A percentile compares a stretch with the other conserved stretches of the same genome.
phyloP scores from a whole-genome alignment of 371 early-diverging fungal species.

The Zychaea mexicana region DNA sequence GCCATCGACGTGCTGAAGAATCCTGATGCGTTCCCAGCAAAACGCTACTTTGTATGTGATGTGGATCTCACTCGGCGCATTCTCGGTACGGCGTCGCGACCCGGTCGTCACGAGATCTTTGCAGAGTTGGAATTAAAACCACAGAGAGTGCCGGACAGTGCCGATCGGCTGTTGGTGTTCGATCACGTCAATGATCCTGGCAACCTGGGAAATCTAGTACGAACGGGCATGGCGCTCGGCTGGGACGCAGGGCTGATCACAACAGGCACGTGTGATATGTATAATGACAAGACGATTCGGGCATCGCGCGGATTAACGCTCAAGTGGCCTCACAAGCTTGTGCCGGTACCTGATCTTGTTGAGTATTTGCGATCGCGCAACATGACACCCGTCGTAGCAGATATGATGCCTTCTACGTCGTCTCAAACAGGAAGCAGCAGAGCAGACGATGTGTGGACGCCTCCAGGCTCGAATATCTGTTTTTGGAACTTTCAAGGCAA shows the following conservation, averaged over 20 bases:
- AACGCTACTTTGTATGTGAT: slow-evolving; percentile 34
- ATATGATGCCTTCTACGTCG: slow-evolving; percentile 48
- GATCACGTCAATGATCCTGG: slow-evolving; percentile 61
- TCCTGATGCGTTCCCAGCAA: slow-evolving; percentile 36
- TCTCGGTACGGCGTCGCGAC: slow-evolving; percentile 52
- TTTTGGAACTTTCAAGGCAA: slow-evolving; percentile 40
- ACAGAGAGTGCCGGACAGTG: slow-evolving; percentile 8
- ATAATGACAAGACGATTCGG: slow-evolving; percentile 56
- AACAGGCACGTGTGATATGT: slow-evolving; percentile 53
- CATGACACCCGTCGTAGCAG: slow-evolving; percentile 57
- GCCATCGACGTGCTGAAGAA: slow-evolving; percentile 30
- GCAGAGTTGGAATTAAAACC: slow-evolving; percentile 38
- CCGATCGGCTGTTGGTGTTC: slow-evolving; percentile 45
- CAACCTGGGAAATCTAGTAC: slow-evolving; percentile 54
- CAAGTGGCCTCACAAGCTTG: slow-evolving; percentile 39
- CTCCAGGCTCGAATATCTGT: slow-evolving; percentile 17
- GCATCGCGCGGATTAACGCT: slow-evolving; percentile 50
- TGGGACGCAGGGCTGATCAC: slow-evolving; percentile 55
- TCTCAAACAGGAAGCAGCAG: too few species aligned
- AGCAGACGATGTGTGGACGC: slow-evolving; percentile 31
- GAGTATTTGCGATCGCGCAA: slow-evolving; percentile 29
- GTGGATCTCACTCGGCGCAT: slow-evolving; percentile 47
- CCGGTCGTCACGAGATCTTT: slow-evolving; percentile 45
- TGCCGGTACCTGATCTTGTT: slow-evolving; percentile 25
- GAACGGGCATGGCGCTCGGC: slow-evolving; percentile 55